Evolutionary conservation across 768 basidiomycete species (phyloP).

Genomic region (Tylopilus sp.): DNA sequence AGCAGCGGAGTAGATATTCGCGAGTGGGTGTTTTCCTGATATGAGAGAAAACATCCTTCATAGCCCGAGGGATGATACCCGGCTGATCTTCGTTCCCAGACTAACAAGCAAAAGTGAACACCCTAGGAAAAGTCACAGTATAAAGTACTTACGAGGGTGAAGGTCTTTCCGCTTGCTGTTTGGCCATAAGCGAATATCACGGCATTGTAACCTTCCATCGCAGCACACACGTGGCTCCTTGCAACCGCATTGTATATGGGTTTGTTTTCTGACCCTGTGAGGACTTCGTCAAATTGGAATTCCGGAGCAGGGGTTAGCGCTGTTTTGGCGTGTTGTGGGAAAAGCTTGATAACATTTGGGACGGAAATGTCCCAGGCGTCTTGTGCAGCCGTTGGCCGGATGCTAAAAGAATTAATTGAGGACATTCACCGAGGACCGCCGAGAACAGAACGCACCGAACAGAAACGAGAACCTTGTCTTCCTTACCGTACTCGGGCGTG

Average conservation of each 20-base stretch:
- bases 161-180: constrained; percentile 78
- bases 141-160: constrained; percentile 47
- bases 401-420: constrained; percentile 36
- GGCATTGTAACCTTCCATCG: constrained; percentile 96
- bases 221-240: constrained; percentile 77
- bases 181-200: constrained; percentile 95
- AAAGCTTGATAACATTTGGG: constrained; percentile 57
- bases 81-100: constrained; percentile 80
- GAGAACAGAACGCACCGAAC: constrained; percentile 50
- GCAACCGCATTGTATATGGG: constrained; percentile 75
- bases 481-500: constrained; percentile 56
- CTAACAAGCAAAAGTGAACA: constrained; percentile 28
- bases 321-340: constrained; percentile 52
- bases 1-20: constrained; percentile 93
- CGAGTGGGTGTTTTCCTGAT: constrained; percentile 75
- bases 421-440: background rate
- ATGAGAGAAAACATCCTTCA: constrained; percentile 86
- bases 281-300: constrained; percentile 73
- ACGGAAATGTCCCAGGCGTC: constrained; percentile 54
- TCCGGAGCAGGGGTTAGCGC: constrained; percentile 37
- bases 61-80: constrained; percentile 90
- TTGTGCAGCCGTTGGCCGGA: constrained; percentile 53
- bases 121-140: constrained; percentile 33
- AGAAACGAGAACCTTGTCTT: constrained; percentile 86
- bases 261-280: constrained; percentile 78